Base-by-base conservation (phyloP, 1,284 basidiomycete species). In the Gomphus bonarii region DNA sequence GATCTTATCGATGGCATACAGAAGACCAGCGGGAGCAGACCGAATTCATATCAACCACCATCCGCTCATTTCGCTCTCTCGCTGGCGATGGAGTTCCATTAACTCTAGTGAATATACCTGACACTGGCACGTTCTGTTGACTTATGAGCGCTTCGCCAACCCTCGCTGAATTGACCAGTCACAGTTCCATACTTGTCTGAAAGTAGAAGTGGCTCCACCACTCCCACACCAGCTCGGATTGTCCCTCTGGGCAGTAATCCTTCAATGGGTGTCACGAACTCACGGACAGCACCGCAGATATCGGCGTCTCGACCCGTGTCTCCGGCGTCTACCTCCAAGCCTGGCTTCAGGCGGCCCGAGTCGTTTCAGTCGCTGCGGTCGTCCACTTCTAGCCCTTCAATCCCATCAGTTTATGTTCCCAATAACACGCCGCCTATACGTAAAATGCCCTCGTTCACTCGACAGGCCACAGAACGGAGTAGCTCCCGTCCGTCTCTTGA, bases 1-100 rank as follows among this genome's bases (percentile, higher is more conserved):
- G 92, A 67, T 84, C 88, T 18, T 97, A 97, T 72, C 78, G 76
- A 65, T 97, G 92, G 91, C 79, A 85, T 65, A 89, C 91, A 0
- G 92, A 94, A 66, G 78, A 79, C 55, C 68, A 79, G 36, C 67
- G 68, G 14, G 90, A 95, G 61, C 91, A 94, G 67, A 66, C 73
- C 6, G 71, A 72, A 12, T 97, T 97, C 68, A 69, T 95, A 48
- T 75, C 78, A 42, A 75, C 84, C 0, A 63, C 87, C 38, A 73
- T 91, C 58, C 76, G 82, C 57, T 76, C 91, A n/a, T 93, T 86
- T 69, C 77, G 78, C 47, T 72, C 75, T 35, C 75, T 85, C 35
- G 76, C 82, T 16, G 75, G 75, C 38, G 76, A 77, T 18, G 67
- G 72, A 47, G 68, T 70, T 3, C 54, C 54, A 35, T 68, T 80